Conservation (phyloP, 1,284 basidiomycete species). For the Stereum hirsutum region DNA sequence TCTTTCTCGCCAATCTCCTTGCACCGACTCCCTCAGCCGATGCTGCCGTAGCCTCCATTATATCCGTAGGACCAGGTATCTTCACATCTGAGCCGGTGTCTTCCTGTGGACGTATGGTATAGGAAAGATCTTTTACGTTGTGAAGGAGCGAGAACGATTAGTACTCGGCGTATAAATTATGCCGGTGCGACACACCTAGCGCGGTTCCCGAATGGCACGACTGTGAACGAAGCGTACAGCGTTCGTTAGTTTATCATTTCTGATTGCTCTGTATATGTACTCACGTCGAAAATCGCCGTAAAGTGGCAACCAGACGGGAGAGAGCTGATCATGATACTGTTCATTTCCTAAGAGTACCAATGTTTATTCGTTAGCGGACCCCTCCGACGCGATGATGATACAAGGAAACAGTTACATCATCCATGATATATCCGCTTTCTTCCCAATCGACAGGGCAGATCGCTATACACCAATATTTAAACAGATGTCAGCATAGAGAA, state of each 20-base stretch:
- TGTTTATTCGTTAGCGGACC: too few species aligned
- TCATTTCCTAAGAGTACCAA: conserved; percentile 59
- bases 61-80: too few species aligned
- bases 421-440: conserved; percentile 64
- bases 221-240: conserved; percentile 12
- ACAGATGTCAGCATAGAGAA: too few species aligned
- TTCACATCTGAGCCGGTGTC: too few species aligned
- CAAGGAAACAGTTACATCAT: conserved; percentile 57
- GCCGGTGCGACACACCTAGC: conserved; percentile 20
- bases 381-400: too few species aligned
- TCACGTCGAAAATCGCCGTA: conserved; percentile 81
- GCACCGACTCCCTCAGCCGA: too few species aligned
- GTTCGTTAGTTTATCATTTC: background rate
- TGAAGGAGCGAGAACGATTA: conserved; percentile 1
- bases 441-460: conserved; percentile 83
- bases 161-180: background rate
- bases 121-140: conserved; percentile 35
- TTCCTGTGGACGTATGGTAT: conserved; percentile 21
- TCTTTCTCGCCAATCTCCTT: too few species aligned
- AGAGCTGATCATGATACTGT: conserved; percentile 63
- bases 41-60: too few species aligned
- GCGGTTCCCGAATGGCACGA: conserved; percentile 39
- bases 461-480: too few species aligned
- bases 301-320: conserved; percentile 80
- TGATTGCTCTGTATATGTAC: conserved; percentile 15